Conservation (phyloP, 1,284 basidiomycete species). For the Cystobasidiaceae sp. region DNA sequence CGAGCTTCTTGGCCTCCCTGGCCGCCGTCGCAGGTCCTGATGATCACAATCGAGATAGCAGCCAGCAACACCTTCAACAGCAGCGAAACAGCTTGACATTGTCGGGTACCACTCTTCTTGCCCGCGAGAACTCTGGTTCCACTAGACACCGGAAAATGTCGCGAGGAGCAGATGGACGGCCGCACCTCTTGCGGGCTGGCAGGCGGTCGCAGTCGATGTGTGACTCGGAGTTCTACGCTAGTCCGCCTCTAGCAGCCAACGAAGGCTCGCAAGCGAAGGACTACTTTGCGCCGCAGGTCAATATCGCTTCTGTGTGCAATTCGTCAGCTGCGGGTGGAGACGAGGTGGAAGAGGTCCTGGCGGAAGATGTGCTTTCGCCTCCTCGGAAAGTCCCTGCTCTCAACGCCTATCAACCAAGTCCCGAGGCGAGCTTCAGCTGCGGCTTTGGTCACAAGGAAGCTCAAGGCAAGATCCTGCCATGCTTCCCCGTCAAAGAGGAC, state of each 20-base stretch:
- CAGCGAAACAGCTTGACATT: slow-evolving; percentile 1
- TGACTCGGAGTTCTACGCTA: slow-evolving; percentile 30
- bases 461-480: slow-evolving; percentile 86
- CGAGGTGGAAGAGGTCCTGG: not conserved
- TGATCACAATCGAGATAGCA: not conserved
- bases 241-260: slow-evolving; percentile 2
- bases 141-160: slow-evolving; percentile 26
- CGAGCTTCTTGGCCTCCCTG: no score
- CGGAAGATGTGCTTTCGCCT: slow-evolving; percentile 24
- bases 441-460: slow-evolving; percentile 54
- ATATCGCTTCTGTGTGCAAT: not conserved
- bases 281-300: not conserved
- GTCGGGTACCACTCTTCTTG: slow-evolving; percentile 2
- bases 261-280: not conserved
- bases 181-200: not conserved
- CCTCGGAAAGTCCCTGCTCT: slow-evolving; percentile 17
- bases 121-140: slow-evolving; percentile 8
- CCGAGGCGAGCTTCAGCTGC: slow-evolving; percentile 22
- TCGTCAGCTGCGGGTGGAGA: not conserved
- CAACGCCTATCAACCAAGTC: slow-evolving; percentile 22
- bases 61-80: not conserved
- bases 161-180: slow-evolving; percentile 19
- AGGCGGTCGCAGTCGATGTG: slow-evolving; percentile 27
- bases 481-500: slow-evolving; percentile 87
- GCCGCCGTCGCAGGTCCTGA: not conserved